These are phyloP conservation scores for Spergularia azorica DNA, from an alignment of 179 eudicot genomes.

Conservation along the genomic window DNA sequence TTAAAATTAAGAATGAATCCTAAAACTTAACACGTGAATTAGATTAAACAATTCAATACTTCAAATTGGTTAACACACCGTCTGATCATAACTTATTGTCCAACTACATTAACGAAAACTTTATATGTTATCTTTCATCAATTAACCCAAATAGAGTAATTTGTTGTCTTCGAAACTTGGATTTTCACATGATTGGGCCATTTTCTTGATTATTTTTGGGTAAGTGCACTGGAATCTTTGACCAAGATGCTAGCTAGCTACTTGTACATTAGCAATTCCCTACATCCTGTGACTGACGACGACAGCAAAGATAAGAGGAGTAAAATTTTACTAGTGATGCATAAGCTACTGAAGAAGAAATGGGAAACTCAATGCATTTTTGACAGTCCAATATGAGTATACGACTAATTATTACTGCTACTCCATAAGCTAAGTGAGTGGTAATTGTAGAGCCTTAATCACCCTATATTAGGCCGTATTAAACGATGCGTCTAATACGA, in stretches of 20 bases:
- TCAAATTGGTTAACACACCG: no score
- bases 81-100: no score
- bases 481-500: constrained; percentile 9
- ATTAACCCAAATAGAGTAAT: no score
- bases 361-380: neutral
- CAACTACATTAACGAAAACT: no score
- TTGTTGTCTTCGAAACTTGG: no score
- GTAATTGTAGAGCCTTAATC: constrained; percentile 10
- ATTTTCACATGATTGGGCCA: neutral
- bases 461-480: neutral
- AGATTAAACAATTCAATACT: no score
- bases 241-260: constrained; percentile 14
- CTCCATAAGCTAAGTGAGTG: neutral
- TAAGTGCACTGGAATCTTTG: constrained; percentile 23
- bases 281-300: no score
- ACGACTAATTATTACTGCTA: neutral
- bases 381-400: constrained; percentile 7
- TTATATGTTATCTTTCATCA: no score
- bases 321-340: no score
- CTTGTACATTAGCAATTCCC: no score
- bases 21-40: no score
- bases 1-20: no score
- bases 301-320: neutral
- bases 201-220: neutral
- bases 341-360: neutral